Percentiles rank a stretch among this genome's conserved stretches.
These are phyloP conservation scores for Rhodotorula taiwanensis DNA, from an alignment of 768 basidiomycete genomes.

Conservation along the genomic window DNA sequence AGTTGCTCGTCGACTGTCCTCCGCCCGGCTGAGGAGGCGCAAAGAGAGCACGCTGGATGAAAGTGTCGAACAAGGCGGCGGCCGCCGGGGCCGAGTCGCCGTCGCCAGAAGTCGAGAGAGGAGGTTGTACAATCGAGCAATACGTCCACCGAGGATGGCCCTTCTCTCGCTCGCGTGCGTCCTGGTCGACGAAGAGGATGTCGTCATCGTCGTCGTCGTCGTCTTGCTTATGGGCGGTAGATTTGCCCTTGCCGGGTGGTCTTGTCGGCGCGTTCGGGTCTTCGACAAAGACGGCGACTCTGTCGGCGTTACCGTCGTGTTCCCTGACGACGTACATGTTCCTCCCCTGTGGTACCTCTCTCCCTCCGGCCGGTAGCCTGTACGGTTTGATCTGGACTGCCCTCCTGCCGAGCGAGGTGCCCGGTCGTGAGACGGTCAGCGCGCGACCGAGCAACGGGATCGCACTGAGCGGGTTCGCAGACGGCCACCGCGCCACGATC, in stretches of 20 bases:
- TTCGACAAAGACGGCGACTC: constrained; percentile 23
- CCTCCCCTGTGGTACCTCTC: not conserved
- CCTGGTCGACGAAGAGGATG: not conserved
- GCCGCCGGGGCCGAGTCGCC: not conserved
- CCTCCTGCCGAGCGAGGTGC: constrained; percentile 10
- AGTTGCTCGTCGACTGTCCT: not conserved
- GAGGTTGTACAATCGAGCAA: constrained; percentile 11
- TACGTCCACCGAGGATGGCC: constrained; percentile 23
- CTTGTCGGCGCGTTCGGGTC: constrained; percentile 7
- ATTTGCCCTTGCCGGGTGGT: constrained; percentile 6
- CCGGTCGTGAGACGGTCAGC: constrained; percentile 9
- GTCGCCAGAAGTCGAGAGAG: not conserved
- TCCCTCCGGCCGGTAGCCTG: constrained; percentile 13
- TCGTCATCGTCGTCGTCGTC: constrained; percentile 7
- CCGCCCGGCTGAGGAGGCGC: constrained; percentile 3
- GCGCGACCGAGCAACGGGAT: constrained; percentile 24
- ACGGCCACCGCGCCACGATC: constrained; percentile 27
- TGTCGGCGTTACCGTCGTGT: constrained; percentile 5
- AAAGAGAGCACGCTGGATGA: constrained; percentile 34
- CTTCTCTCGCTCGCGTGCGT: no score
- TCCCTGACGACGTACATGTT: constrained; percentile 29
- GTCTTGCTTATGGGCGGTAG: not conserved
- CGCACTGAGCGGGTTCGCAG: constrained; percentile 15
- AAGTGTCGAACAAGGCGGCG: constrained; percentile 26
- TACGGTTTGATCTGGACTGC: constrained; percentile 24